phyloP scores from a whole-genome alignment of 2,329 filamentous ascomycete species.

The Fusarium nanum region DNA sequence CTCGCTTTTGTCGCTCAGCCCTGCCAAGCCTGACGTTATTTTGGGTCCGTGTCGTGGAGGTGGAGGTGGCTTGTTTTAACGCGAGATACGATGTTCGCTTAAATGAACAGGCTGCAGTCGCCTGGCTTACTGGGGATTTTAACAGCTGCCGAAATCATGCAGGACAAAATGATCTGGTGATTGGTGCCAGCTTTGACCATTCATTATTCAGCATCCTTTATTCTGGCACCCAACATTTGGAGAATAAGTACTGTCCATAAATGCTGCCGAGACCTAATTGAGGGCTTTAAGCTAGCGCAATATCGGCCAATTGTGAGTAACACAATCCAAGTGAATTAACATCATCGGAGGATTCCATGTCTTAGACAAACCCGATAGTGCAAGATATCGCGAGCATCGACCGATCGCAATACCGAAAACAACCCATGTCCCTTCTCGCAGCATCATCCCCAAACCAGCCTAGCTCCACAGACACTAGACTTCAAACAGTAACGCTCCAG shows the following conservation, averaged over 20 bases:
- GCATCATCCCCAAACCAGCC: conserved; percentile 24
- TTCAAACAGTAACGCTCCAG: conserved; percentile 8
- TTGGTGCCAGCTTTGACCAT: no score
- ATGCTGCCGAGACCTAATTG: not conserved
- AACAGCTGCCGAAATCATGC: not conserved
- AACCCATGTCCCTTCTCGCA: conserved; percentile 25
- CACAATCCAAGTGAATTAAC: not conserved
- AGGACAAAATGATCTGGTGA: no score
- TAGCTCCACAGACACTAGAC: conserved; percentile 2
- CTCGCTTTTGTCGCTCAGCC: conserved; percentile 33
- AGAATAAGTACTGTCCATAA: not conserved
- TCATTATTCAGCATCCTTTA: not conserved
- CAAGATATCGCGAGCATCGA: not conserved
- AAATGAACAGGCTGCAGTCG: not conserved
- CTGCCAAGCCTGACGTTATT: conserved; percentile 10
- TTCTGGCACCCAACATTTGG: accelerated
- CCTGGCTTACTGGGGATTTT: not conserved
- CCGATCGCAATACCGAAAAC: not conserved
- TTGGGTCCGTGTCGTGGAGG: conserved; percentile 3
- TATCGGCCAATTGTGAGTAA: accelerated
- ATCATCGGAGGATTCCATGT: accelerated
- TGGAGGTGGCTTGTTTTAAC: conserved; percentile 20
- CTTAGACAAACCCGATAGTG: not conserved
- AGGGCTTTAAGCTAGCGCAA: accelerated
- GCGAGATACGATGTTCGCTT: conserved; percentile 16